A percentile compares a stretch with the other conserved stretches of the same genome.
Evolutionary conservation across 495 filamentous ascomycete species (phyloP).

Genomic region (Hypoxylon fuscum): DNA sequence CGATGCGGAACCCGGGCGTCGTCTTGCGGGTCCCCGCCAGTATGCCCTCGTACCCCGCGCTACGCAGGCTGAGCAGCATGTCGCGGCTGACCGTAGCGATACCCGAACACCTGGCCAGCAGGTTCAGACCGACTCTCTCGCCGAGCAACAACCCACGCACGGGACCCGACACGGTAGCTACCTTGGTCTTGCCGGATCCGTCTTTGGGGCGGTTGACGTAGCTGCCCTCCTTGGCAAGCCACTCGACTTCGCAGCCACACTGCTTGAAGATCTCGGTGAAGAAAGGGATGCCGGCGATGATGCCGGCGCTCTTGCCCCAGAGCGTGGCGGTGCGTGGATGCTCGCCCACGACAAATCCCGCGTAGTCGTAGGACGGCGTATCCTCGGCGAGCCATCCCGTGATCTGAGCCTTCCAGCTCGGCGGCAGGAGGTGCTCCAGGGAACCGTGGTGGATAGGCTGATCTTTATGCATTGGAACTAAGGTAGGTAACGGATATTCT

Average conservation of each 20-base stretch:
- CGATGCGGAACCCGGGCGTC: slow-evolving; percentile 91
- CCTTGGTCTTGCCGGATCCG: slow-evolving; percentile 62
- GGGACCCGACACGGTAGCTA: slow-evolving; percentile 87
- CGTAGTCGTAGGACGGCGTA: slow-evolving; percentile 95
- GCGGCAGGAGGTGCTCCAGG: slow-evolving; percentile 82
- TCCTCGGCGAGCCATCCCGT: slow-evolving; percentile 92
- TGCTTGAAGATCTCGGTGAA: slow-evolving; percentile 94
- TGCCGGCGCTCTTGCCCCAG: slow-evolving; percentile 86
- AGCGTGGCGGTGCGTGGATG: slow-evolving; percentile 78
- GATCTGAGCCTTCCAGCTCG: slow-evolving; percentile 81
- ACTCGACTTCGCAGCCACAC: slow-evolving; percentile 87
- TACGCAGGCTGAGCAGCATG: slow-evolving; percentile 60
- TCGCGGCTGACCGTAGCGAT: slow-evolving; percentile 76
- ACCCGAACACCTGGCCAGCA: slow-evolving; percentile 89
- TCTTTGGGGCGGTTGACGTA: slow-evolving; percentile 58
- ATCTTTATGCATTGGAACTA: slow-evolving; percentile 39
- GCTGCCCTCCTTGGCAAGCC: slow-evolving; percentile 82
- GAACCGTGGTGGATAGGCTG: slow-evolving; percentile 70
- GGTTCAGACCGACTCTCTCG: slow-evolving; percentile 92
- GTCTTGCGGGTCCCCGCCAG: slow-evolving; percentile 97
- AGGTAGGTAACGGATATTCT: too few species aligned
- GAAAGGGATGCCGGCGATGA: slow-evolving; percentile 93
- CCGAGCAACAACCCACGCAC: slow-evolving; percentile 87
- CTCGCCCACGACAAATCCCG: slow-evolving; percentile 94
- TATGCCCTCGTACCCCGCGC: slow-evolving; percentile 78